Base-by-base conservation (phyloP, 345 rosid species). In the Aquilaria malaccensis region DNA sequence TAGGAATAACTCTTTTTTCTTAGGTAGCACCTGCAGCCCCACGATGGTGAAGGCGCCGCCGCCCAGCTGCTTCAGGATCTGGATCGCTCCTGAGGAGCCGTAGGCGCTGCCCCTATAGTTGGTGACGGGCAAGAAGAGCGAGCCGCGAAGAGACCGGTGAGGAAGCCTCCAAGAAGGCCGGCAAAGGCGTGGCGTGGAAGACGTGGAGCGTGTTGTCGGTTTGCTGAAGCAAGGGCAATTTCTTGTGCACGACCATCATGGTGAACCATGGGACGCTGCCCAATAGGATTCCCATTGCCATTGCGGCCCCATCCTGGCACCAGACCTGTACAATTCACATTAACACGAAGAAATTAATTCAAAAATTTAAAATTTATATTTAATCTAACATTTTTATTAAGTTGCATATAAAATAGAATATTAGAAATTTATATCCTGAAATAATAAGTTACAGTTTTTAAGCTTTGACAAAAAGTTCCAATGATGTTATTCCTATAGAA, bases 291-390 rank as follows among this genome's bases (percentile, higher is more conserved):
- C 84, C 77, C 75, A 77, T 74, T 2, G 72, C 53, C 61, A 80
- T 72, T 0, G 84, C 84, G 2, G 84, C n/a, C 84, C 84, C 84
- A 80, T 60, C 84, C 84, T 74, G 77, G 81, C 43, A 80, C 84
- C 13, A 80, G 75, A 30, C 84, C 84, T 77, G 54, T 10, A 13
- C 9, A 4, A 29, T 7, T 13, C 0, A 22, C 30, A 57, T 22
- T 22, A 22, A 22, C 22, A 22, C 22, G 22, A 22, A 22, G 22
- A 22, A 22, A 22, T 22, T 22, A 22, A 22, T 22, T 22, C 22
- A 22, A 22, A 22, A 22, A 22, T 22, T 22, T 22, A 22, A 22
- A 22, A 22, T 22, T 22, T 22, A 22, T 22, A 22, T 22, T 22
- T 22, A 22, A 22, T 22, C 22, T 22, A 22, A 22, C 22, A 22